Evolutionary conservation across 2,329 filamentous ascomycete genomes (phyloP).

Genomic region (Fusarium tanahbumbuense): DNA sequence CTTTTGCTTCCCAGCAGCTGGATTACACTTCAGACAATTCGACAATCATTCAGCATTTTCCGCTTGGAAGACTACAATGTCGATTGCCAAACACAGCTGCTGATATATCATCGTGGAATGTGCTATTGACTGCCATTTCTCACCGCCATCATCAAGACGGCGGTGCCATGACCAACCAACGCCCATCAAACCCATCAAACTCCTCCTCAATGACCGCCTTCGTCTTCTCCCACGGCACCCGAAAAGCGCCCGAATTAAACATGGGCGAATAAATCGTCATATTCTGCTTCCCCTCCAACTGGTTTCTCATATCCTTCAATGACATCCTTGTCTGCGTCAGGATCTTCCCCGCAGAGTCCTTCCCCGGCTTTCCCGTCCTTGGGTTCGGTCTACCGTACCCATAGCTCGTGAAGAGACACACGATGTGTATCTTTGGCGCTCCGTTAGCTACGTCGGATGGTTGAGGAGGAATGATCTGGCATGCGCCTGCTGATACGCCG

Average conservation of each 20-base stretch:
- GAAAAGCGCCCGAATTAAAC: slow-evolving; percentile 40
- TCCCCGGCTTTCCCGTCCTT: slow-evolving; percentile 30
- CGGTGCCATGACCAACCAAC: slow-evolving; percentile 39
- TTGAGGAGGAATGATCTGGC: slow-evolving; percentile 48
- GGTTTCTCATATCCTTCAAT: slow-evolving; percentile 17
- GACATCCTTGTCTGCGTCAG: slow-evolving; percentile 30
- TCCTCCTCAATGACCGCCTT: slow-evolving; percentile 21
- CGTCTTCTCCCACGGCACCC: slow-evolving; percentile 32
- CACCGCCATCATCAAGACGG: not conserved
- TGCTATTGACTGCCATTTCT: not conserved
- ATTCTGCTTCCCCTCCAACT: not conserved
- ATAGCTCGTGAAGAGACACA: slow-evolving; percentile 39
- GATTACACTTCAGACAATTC: too few species aligned
- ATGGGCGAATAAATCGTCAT: slow-evolving; percentile 30
- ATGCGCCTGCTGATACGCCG: slow-evolving; percentile 34
- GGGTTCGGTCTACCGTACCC: slow-evolving; percentile 32
- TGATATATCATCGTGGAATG: not conserved
- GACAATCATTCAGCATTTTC: too few species aligned
- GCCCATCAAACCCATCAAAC: slow-evolving; percentile 25
- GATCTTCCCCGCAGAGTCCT: slow-evolving; percentile 21
- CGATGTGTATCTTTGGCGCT: slow-evolving; percentile 34
- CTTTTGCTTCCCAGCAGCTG: too few species aligned
- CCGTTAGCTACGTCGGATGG: slow-evolving; percentile 34
- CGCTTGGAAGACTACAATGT: not conserved
- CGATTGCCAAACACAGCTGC: slow-evolving; percentile 8